Percentiles rank a stretch among this genome's conserved stretches.
phyloP scores from a whole-genome alignment of 148 eudicot genomes.

The Rhododendron mucronatum region DNA sequence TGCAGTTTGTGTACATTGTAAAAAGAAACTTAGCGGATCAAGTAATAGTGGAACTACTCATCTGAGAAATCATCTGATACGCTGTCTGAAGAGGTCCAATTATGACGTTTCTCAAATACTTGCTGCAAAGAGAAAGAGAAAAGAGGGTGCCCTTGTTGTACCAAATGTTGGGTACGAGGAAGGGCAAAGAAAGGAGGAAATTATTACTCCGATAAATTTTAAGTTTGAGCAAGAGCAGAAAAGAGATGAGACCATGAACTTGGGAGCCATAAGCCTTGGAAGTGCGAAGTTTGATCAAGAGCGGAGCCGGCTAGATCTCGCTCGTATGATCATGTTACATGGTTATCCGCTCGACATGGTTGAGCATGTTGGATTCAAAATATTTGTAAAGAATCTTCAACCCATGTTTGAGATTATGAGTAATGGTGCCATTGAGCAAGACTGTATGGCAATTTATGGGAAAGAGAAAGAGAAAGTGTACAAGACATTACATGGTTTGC shows the following conservation, averaged over 20 bases:
- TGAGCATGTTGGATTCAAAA: constrained; percentile 82
- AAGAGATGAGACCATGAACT: constrained; percentile 54
- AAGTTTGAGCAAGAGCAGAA: constrained; percentile 70
- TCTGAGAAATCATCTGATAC: constrained; percentile 88
- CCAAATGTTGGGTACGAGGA: constrained; percentile 49
- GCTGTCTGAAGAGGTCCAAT: constrained; percentile 89
- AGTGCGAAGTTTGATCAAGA: constrained; percentile 83
- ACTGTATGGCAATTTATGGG: constrained; percentile 64
- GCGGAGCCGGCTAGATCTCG: constrained; percentile 77
- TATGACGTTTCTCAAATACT: constrained; percentile 87
- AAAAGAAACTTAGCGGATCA: constrained; percentile 91
- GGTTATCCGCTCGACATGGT: constrained; percentile 92
- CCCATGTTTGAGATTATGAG: constrained; percentile 67
- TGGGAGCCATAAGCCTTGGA: constrained; percentile 48
- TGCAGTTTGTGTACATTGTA: constrained; percentile 90
- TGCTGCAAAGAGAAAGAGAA: constrained; percentile 69
- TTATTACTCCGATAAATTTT: constrained; percentile 44
- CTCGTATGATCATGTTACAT: constrained; percentile 91
- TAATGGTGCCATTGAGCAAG: constrained; percentile 58
- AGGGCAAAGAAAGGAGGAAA: constrained; percentile 56
- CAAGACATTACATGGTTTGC: constrained; percentile 47
- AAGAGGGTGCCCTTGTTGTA: constrained; percentile 47
- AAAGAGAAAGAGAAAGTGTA: constrained; percentile 74
- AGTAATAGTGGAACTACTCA: constrained; percentile 98
- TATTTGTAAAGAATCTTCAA: constrained; percentile 87